phyloP scores from a whole-genome alignment of 257 asterid species.

The Solanum infundibuliforme region DNA sequence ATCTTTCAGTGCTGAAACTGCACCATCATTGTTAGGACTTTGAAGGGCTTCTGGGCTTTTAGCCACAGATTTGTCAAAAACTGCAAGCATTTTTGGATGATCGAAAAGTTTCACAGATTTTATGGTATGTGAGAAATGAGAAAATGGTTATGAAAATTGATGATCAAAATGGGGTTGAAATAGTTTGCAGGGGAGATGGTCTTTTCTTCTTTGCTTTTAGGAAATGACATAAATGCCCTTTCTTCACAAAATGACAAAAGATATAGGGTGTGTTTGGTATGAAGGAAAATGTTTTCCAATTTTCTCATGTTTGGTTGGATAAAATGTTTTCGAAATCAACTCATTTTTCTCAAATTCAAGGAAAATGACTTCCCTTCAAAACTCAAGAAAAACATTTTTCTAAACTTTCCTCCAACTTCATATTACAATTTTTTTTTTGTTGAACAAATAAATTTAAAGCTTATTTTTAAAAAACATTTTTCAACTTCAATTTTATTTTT shows the following conservation, averaged over 20 bases:
- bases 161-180: not conserved
- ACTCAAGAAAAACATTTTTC: no score
- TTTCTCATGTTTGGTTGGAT: no score
- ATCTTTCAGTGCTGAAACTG: constrained; percentile 59
- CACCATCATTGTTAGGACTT: constrained; percentile 19
- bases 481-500: no score
- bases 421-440: no score
- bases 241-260: not conserved
- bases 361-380: no score
- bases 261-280: no score
- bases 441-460: no score
- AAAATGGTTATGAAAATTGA: not conserved
- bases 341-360: no score
- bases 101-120: not conserved
- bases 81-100: constrained; percentile 24
- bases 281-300: no score
- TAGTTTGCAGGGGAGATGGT: not conserved
- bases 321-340: no score
- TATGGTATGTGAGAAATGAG: not conserved
- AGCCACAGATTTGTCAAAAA: not conserved
- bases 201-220: not conserved
- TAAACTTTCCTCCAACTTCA: no score
- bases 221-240: constrained; percentile 4
- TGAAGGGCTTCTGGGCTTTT: constrained; percentile 87
- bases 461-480: no score